Evolutionary conservation across 352 stramenopile species (phyloP), one percentile per base, ranked within the genome.

Genomic region (Globisporangium iwayamae): DNA sequence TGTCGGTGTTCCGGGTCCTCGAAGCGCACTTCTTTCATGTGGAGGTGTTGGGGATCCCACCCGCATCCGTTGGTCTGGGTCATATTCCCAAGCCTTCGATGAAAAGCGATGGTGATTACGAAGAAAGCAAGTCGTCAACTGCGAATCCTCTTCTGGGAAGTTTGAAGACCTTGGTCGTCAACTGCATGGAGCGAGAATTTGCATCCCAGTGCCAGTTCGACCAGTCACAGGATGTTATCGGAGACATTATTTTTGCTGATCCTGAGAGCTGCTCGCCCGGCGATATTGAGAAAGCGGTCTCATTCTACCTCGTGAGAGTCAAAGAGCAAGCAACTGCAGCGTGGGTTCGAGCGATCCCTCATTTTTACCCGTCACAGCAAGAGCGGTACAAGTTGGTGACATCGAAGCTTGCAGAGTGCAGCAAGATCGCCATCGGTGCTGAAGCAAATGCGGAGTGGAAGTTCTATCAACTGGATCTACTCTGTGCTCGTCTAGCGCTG

Each of bases 21-120:
- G 85, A 96, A 69, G 79, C 82, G 2, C 80, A 96, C 50, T 81
- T 96, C 45, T 96, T 96, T 53, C 84, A 96, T 48, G 71, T 96
- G 14, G 86, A 94, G 63, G 78, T 94, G 14, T 78, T 84, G 67
- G 81, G 76, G 0, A 88, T 90, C 45, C 78, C 77, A 1, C 89
- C 89, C 52, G 86, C 85, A 28, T 96, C 86, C 2, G 89, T 96
- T 48, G 89, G 89, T 34, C 63, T 96, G 14, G 89, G 89, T 5
- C 86, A 93, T 43, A 81, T 89, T 54, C 16, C 73, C 2, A 75
- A 71, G 34, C 56, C 46, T 4, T 32, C 20, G 25, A 47, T 7
- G 25, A 51, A 51, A 36, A 45, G 28, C 22, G 56, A 67, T 25
- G 56, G 65, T 38, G 65, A 71, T 43, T 65, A 72, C 18, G 66